Percentiles rank a stretch among this genome's conserved stretches.
Conservation (phyloP, 108 stramenopile species). For the Nitzschia inconspicua region DNA sequence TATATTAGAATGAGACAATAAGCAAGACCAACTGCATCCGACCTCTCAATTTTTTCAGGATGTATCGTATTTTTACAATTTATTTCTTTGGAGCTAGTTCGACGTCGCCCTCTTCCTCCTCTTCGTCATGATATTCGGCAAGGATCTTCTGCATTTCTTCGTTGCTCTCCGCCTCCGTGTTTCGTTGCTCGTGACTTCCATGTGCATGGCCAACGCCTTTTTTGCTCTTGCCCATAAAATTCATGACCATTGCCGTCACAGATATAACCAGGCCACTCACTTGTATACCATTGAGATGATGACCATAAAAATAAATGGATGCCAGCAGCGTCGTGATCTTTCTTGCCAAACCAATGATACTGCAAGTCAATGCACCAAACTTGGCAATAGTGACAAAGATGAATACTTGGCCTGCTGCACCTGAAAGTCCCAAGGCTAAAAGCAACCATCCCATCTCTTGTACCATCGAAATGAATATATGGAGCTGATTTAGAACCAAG, state of each 20-base stretch:
- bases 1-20: too few relatives aligned
- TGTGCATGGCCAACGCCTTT: constrained; percentile 46
- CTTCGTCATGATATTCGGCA: constrained; percentile 38
- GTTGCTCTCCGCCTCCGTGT: constrained; percentile 7
- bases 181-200: constrained; percentile 5
- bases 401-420: constrained; percentile 97
- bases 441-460: constrained; percentile 92
- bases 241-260: constrained; percentile 90
- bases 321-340: constrained; percentile 95
- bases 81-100: constrained; percentile 21
- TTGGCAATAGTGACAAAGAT: constrained; percentile 95
- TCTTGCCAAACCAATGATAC: constrained; percentile 92
- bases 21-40: too few relatives aligned
- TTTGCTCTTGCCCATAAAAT: constrained; percentile 88
- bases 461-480: constrained; percentile 92
- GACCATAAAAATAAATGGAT: constrained; percentile 94
- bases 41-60: too few relatives aligned
- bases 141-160: constrained; percentile 60
- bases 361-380: constrained; percentile 96
- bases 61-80: not conserved
- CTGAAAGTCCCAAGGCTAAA: constrained; percentile 89
- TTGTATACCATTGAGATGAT: constrained; percentile 81
- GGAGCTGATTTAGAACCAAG: constrained; percentile 89
- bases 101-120: constrained; percentile 29
- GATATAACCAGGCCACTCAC: constrained; percentile 70